Evolutionary conservation across 2,329 filamentous ascomycete species (phyloP).

Genomic region (Helotiales sp.): DNA sequence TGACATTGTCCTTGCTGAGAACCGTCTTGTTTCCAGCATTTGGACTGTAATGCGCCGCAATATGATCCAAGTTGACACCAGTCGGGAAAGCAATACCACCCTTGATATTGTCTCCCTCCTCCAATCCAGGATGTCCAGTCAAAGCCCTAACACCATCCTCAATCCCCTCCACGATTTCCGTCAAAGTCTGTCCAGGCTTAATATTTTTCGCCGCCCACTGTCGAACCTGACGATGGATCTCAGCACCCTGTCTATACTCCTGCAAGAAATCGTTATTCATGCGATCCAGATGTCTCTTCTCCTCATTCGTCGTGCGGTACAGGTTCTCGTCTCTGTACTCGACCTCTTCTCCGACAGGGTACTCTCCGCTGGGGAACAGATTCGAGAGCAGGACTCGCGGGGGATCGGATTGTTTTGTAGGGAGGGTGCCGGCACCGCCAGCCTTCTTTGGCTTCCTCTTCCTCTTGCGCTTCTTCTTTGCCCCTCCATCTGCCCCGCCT

Average conservation of each 20-base stretch:
- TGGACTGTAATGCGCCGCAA: slow-evolving; percentile 84
- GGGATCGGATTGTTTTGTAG: slow-evolving; percentile 76
- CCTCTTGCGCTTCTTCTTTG: slow-evolving; percentile 68
- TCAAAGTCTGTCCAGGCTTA: slow-evolving; percentile 79
- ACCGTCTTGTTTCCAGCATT: slow-evolving; percentile 84
- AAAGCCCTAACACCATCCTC: slow-evolving; percentile 80
- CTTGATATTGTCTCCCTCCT: slow-evolving; percentile 77
- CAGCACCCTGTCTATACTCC: slow-evolving; percentile 84
- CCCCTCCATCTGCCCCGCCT: slow-evolving; percentile 46
- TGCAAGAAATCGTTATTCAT: slow-evolving; percentile 79
- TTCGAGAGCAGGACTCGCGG: slow-evolving; percentile 75
- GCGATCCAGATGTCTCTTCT: slow-evolving; percentile 82
- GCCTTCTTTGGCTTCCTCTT: slow-evolving; percentile 82
- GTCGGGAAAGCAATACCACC: slow-evolving; percentile 88
- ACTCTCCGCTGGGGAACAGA: slow-evolving; percentile 73
- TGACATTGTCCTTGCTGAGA: slow-evolving; percentile 68
- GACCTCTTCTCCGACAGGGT: slow-evolving; percentile 78
- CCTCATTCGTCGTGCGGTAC: slow-evolving; percentile 80
- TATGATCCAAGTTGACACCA: slow-evolving; percentile 82
- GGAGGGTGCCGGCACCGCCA: slow-evolving; percentile 66
- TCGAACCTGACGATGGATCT: slow-evolving; percentile 86
- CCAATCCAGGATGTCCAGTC: slow-evolving; percentile 75
- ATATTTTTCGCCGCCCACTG: slow-evolving; percentile 82
- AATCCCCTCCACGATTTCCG: slow-evolving; percentile 85
- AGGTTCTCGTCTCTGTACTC: slow-evolving; percentile 79